phyloP scores from a whole-genome alignment of 1,139 yeast species.

The Blastobotrys arbuscula region DNA sequence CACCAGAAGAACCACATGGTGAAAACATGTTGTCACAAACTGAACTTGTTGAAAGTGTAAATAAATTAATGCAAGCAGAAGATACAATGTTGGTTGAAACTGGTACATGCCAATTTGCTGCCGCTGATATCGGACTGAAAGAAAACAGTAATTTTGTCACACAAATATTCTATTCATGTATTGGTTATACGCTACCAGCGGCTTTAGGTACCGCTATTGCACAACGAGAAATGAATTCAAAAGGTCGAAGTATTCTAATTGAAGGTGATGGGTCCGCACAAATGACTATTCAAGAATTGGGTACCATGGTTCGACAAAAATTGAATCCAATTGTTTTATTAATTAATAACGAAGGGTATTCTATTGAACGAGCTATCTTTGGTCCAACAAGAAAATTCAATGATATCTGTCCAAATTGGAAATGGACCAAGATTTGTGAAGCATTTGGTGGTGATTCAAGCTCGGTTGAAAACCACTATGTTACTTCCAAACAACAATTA shows the following conservation, averaged over 20 bases:
- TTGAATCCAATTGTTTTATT: conserved; percentile 61
- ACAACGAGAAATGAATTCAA: conserved; percentile 41
- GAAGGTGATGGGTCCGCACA: conserved; percentile 93
- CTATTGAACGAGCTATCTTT: conserved; percentile 76
- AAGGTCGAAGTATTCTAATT: conserved; percentile 56
- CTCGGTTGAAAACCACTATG: conserved; percentile 22
- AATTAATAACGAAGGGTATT: conserved; percentile 79
- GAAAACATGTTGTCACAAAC: conserved; percentile 36
- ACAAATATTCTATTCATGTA: conserved; percentile 73
- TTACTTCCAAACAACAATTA: conserved; percentile 31
- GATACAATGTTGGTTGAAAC: conserved; percentile 72
- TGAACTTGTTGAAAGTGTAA: conserved; percentile 28
- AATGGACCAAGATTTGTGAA: conserved; percentile 61
- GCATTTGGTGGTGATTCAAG: conserved; percentile 60
- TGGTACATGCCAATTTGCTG: conserved; percentile 69
- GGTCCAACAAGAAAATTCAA: conserved; percentile 75
- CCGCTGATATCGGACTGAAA: conserved; percentile 60
- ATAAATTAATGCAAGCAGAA: conserved; percentile 44
- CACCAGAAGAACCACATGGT: conserved; percentile 17
- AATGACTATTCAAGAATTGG: conserved; percentile 73
- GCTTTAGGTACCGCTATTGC: conserved; percentile 75
- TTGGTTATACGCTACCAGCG: conserved; percentile 84
- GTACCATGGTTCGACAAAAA: conserved; percentile 57
- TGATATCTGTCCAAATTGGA: conserved; percentile 74
- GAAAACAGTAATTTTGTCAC: conserved; percentile 46